A percentile compares a stretch with the other conserved stretches of the same genome.
These are phyloP conservation scores for Russula dissimulans DNA, from an alignment of 768 basidiomycete species.

Conservation along the genomic window DNA sequence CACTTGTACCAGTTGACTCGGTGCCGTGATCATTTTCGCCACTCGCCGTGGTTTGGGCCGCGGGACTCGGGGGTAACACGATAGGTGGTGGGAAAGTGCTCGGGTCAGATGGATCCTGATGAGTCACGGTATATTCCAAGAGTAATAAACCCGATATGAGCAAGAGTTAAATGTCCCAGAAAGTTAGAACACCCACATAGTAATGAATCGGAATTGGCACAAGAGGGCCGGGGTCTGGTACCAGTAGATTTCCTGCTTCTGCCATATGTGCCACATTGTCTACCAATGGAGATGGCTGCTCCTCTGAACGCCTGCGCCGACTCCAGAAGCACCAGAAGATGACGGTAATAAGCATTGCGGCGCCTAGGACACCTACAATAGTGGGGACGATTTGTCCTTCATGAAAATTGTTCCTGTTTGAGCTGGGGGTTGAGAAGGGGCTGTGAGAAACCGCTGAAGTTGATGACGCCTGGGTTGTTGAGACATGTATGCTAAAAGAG, in stretches of 20 bases:
- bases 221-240: background rate
- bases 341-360: background rate
- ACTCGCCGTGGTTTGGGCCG: background rate
- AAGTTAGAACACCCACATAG: background rate
- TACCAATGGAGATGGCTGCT: background rate
- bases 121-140: background rate
- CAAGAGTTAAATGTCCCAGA: background rate
- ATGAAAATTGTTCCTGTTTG: background rate
- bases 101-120: conserved; percentile 1
- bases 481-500: background rate
- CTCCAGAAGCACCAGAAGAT: background rate
- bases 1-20: background rate
- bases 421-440: background rate
- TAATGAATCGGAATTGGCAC: background rate
- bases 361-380: background rate
- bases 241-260: background rate
- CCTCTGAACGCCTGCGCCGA: background rate
- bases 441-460: background rate
- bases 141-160: too few relatives aligned
- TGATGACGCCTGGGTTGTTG: background rate
- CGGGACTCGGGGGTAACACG: background rate
- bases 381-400: background rate
- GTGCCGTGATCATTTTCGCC: background rate
- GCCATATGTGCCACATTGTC: background rate
- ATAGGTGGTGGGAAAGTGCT: background rate